phyloP scores from a whole-genome alignment of 129 eudicot genomes.

The Pseudognaphalium luteoalbum region DNA sequence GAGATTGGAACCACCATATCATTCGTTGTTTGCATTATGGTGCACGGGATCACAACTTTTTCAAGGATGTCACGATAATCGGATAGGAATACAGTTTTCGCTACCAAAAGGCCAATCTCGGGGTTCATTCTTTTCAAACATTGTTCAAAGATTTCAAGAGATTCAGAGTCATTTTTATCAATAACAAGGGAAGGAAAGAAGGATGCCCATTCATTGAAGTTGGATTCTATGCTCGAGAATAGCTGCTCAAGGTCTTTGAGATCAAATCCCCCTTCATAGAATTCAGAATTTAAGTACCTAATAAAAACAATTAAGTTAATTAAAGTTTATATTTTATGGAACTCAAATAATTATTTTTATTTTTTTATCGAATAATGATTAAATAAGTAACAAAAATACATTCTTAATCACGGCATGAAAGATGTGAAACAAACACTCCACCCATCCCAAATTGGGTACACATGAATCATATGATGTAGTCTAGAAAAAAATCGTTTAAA shows the following conservation, averaged over 20 bases:
- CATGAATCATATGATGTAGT: neutral
- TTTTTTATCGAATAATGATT: neutral
- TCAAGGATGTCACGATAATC: conserved; percentile 69
- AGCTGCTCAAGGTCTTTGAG: conserved; percentile 58
- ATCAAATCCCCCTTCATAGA: conserved; percentile 90
- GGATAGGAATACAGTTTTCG: conserved; percentile 62
- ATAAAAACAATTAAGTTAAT: neutral
- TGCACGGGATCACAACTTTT: conserved; percentile 62
- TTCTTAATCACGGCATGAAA: conserved; percentile 6
- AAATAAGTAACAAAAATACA: neutral
- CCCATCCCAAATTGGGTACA: neutral
- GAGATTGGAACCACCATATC: conserved; percentile 72
- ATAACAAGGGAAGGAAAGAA: conserved; percentile 56
- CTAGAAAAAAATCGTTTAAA: neutral
- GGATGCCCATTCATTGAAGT: conserved; percentile 62
- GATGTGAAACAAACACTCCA: neutral
- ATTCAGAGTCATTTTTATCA: conserved; percentile 50
- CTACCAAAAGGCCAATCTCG: conserved; percentile 52
- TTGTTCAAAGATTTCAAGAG: conserved; percentile 34
- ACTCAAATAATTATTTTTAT: neutral
- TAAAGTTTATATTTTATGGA: conserved; percentile 1
- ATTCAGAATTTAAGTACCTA: conserved; percentile 70
- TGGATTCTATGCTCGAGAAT: conserved; percentile 65
- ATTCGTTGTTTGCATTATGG: conserved; percentile 58
- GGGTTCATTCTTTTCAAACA: conserved; percentile 61